Evolutionary conservation across 164 flowering plant genomes (phyloP).

Genomic region (Aristolochia fimbriata): DNA sequence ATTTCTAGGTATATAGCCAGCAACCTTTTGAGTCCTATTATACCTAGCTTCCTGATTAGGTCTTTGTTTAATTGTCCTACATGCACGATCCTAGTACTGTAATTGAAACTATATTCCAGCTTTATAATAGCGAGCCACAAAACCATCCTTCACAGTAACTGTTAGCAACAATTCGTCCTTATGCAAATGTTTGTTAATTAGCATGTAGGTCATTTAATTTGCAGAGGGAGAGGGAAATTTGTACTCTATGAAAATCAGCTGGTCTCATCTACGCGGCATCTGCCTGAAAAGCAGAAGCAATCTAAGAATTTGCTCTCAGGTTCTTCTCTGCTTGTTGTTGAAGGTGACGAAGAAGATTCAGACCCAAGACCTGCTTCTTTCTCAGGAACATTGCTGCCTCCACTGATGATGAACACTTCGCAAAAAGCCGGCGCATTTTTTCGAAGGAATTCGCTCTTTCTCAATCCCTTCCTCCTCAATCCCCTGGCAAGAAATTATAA

Average conservation of each 20-base stretch:
- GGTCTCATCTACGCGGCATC: conserved; percentile 5
- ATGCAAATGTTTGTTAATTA: too few species aligned
- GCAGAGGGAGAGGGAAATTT: too few species aligned
- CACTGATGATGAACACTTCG: conserved; percentile 41
- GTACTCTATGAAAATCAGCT: not conserved
- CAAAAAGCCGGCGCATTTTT: conserved; percentile 70
- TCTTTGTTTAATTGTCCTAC: too few species aligned
- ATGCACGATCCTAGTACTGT: too few species aligned
- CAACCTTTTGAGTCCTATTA: too few species aligned
- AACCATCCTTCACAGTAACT: too few species aligned
- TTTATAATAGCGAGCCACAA: too few species aligned
- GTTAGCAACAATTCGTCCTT: too few species aligned
- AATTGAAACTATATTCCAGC: too few species aligned
- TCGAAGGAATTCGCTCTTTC: conserved; percentile 46
- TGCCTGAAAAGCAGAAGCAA: conserved; percentile 52
- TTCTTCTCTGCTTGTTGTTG: conserved; percentile 8
- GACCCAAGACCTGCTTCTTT: conserved; percentile 5
- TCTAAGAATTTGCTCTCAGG: conserved; percentile 35
- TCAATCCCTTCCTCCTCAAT: conserved; percentile 27
- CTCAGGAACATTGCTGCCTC: conserved; percentile 34
- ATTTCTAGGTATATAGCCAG: too few species aligned
- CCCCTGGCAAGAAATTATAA: conserved; percentile 18
- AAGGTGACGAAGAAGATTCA: conserved; percentile 13
- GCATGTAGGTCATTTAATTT: too few species aligned
- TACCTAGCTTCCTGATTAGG: too few species aligned